Conservation (phyloP, 2,329 filamentous ascomycete species). For the Dissoconium aciculare region DNA sequence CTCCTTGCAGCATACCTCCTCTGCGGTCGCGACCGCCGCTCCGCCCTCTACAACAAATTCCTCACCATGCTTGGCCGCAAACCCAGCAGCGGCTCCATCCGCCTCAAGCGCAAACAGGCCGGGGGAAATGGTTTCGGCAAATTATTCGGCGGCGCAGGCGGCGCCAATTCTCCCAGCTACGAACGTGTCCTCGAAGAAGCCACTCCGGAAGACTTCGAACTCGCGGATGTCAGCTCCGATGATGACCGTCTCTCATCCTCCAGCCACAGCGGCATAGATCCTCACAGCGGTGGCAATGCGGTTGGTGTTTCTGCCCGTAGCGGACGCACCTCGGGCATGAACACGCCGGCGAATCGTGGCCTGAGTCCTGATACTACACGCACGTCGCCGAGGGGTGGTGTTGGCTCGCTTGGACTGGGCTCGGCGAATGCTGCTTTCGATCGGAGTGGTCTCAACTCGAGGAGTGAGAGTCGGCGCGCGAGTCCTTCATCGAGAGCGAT, state of each 20-base stretch:
- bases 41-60: slow-evolving; percentile 41
- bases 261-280: slow-evolving; percentile 17
- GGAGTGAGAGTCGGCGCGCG: slow-evolving; percentile 53
- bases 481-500: too few species aligned
- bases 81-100: slow-evolving; percentile 19
- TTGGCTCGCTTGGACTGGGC: slow-evolving; percentile 16
- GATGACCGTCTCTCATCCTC: slow-evolving; percentile 1
- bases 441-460: slow-evolving; percentile 57
- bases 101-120: slow-evolving; percentile 22
- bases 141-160: slow-evolving; percentile 45
- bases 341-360: slow-evolving; percentile 37
- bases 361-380: slow-evolving; percentile 20
- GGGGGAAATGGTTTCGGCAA: slow-evolving; percentile 30
- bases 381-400: slow-evolving; percentile 13
- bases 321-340: slow-evolving; percentile 50
- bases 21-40: slow-evolving; percentile 62
- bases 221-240: slow-evolving; percentile 32
- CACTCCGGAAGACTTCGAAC: slow-evolving; percentile 57
- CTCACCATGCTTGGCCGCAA: slow-evolving; percentile 33
- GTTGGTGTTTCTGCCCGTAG: slow-evolving; percentile 15
- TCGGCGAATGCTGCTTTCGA: slow-evolving; percentile 33
- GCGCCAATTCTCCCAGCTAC: slow-evolving; percentile 37
- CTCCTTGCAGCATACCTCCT: slow-evolving; percentile 56
- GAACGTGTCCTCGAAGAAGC: slow-evolving; percentile 79
- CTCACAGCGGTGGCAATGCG: slow-evolving; percentile 24